Conservation (phyloP, 129 eudicot genomes). For the Gnaphalium uliginosum region DNA sequence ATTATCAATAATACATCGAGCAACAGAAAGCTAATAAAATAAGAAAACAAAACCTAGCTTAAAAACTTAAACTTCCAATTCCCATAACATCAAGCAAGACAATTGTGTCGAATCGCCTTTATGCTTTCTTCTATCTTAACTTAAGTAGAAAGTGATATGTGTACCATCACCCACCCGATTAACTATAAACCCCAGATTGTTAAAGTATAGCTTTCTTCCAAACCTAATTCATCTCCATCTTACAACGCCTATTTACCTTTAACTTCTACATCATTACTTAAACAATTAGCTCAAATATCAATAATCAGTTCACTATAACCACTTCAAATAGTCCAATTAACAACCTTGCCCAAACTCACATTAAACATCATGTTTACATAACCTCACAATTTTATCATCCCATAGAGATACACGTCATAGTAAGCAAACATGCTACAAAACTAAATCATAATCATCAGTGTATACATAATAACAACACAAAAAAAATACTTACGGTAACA, state of each 20-base stretch:
- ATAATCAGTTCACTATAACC: not conserved
- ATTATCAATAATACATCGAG: not conserved
- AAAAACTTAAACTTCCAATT: not conserved
- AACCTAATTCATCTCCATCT: not conserved
- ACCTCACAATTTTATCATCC: not conserved
- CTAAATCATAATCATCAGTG: not conserved
- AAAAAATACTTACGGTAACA: constrained; percentile 69
- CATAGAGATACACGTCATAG: not conserved
- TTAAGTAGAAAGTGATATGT: no score
- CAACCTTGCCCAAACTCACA: not conserved
- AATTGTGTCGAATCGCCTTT: no score
- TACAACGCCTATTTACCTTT: not conserved
- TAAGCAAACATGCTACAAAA: not conserved
- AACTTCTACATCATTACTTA: not conserved
- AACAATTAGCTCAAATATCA: not conserved
- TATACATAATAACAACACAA: no score
- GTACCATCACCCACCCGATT: not conserved
- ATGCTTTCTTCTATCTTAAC: not conserved
- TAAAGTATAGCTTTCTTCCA: not conserved
- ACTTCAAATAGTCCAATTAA: not conserved
- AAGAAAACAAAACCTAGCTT: not conserved
- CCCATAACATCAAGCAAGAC: not conserved
- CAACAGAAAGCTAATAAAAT: constrained; percentile 6
- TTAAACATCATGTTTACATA: not conserved
- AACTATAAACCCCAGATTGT: not conserved